Base-by-base conservation (phyloP, 2,329 filamentous ascomycete species). In the Laburnicola sp. region DNA sequence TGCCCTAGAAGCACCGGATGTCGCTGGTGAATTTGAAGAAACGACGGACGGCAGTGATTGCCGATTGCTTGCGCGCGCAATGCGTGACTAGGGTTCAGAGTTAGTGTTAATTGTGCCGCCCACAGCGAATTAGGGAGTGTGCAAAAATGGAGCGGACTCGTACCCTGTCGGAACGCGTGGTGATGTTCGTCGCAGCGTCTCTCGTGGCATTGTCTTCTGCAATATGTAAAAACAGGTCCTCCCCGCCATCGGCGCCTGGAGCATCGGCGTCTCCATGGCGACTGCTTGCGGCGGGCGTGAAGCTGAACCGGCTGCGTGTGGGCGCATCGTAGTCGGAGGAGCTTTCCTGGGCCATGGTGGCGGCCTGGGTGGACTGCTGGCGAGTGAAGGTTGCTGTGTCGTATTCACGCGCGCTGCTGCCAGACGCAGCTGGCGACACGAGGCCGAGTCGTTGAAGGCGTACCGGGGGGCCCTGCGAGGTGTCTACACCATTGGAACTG, bases 401-500 rank as follows among this genome's bases (percentile, higher is more conserved):
- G 50, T 60, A 59, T 40, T 58, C 56, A 34, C 32, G 38, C 45
- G n/a, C n/a, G n/a, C 43, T 37, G 32, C 32, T 45, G 43, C 43
- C 34, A 45, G 43, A 45, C 35, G 45, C 40, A n/a, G n/a, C n/a
- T n/a, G n/a, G n/a, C n/a, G n/a, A n/a, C n/a, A n/a, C n/a, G n/a
- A n/a, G n/a, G n/a, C n/a, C n/a, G n/a, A n/a, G n/a, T n/a, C n/a
- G n/a, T n/a, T n/a, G n/a, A n/a, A n/a, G n/a, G 43, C 43, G 75
- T 51, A 79, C 75, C 45, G 78, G 78, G 39, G 80, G 78, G 52
- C 78, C 79, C 61, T 74, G 69, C 50, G 72, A 75, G 27, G 75
- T 78, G 63, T 78, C 76, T 71, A 80, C 78, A 60, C 78, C 77
- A 73, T 77, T 72, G 46, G 74, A 76, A 58, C 75, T 78, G 56